Evolutionary conservation across 1,284 basidiomycete genomes (phyloP).

Genomic region (Microbotryum silenes-acaulis): DNA sequence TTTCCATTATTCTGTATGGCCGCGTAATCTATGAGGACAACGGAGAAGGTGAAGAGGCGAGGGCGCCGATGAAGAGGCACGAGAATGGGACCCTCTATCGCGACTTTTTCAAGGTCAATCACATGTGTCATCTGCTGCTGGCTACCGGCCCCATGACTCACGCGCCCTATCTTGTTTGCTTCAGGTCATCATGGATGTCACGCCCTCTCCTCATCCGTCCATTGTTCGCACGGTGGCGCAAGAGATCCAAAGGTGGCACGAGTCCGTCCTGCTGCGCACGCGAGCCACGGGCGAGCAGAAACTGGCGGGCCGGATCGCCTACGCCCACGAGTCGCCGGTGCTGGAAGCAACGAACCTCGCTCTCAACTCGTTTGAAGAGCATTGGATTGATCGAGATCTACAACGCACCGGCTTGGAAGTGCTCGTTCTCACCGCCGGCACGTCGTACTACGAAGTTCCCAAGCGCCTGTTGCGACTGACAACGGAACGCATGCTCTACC

Average conservation of each 20-base stretch:
- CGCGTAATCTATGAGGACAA: slow-evolving; percentile 78
- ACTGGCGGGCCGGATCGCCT: slow-evolving; percentile 67
- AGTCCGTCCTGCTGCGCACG: slow-evolving; percentile 28
- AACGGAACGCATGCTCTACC: slow-evolving; percentile 90
- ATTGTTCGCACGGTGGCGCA: slow-evolving; percentile 20
- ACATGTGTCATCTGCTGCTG: not conserved
- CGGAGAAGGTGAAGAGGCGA: slow-evolving; percentile 61
- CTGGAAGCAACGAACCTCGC: slow-evolving; percentile 90
- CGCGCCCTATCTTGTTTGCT: slow-evolving; percentile 42
- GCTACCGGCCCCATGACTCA: not conserved
- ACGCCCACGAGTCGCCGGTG: slow-evolving; percentile 89
- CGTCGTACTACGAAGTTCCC: slow-evolving; percentile 86
- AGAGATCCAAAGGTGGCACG: slow-evolving; percentile 25
- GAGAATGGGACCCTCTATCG: slow-evolving; percentile 55
- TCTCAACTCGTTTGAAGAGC: slow-evolving; percentile 86
- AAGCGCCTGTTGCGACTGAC: slow-evolving; percentile 85
- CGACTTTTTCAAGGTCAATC: slow-evolving; percentile 58
- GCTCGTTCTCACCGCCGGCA: slow-evolving; percentile 75
- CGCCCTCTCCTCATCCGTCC: slow-evolving; percentile 13
- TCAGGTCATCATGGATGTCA: slow-evolving; percentile 82
- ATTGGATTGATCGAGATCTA: slow-evolving; percentile 92
- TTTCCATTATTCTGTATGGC: slow-evolving; percentile 90
- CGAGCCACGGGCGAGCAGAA: slow-evolving; percentile 49
- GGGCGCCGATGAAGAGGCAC: slow-evolving; percentile 26
- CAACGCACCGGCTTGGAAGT: slow-evolving; percentile 83